Evolutionary conservation across 257 asterid genomes (phyloP).

Genomic region (Solanum microdontum): DNA sequence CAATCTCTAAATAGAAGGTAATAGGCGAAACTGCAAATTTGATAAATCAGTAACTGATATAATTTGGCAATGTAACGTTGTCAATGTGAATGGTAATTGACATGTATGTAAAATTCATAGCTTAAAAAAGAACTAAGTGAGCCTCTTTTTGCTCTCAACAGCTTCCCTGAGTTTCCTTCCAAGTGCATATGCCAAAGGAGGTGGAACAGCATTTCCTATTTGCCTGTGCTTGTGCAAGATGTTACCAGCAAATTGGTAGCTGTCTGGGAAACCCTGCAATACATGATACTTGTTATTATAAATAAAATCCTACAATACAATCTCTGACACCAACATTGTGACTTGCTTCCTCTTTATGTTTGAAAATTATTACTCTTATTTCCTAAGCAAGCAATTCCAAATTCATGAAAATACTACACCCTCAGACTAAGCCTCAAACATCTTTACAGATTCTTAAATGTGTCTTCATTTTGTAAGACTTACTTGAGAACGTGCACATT

Average conservation of each 20-base stretch:
- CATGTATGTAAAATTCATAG: neutral
- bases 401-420: neutral
- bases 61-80: neutral
- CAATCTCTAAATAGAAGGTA: neutral
- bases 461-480: conserved; percentile 7
- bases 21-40: neutral
- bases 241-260: conserved; percentile 56
- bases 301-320: neutral
- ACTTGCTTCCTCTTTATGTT: too few species aligned
- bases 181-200: conserved; percentile 81
- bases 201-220: conserved; percentile 97
- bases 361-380: too few species aligned
- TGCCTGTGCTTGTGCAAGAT: conserved; percentile 76
- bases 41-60: neutral
- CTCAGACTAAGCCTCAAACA: neutral
- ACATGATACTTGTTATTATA: neutral
- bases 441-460: neutral
- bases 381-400: too few species aligned
- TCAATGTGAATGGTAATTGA: neutral
- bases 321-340: too few species aligned
- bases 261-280: conserved; percentile 78
- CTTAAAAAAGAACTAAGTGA: neutral
- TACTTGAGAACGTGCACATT: conserved; percentile 98
- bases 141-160: conserved; percentile 26
- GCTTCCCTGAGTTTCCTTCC: conserved; percentile 86